phyloP scores from a whole-genome alignment of 495 filamentous ascomycete genomes.

The Achaetomiella virescens region DNA sequence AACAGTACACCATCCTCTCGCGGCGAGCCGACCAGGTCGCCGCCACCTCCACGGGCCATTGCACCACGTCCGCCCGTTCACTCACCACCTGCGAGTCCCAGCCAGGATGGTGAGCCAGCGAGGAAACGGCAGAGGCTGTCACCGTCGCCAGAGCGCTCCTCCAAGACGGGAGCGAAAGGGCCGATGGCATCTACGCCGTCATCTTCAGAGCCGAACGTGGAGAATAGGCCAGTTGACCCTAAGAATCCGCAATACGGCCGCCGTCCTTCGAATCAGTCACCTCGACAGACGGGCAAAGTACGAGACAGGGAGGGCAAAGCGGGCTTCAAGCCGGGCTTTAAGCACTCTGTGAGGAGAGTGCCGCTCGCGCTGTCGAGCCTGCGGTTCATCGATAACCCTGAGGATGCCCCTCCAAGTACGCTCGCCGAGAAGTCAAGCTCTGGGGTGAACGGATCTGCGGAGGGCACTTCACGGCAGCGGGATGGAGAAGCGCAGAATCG shows the following conservation, averaged over 20 bases:
- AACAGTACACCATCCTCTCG: conserved; percentile 4
- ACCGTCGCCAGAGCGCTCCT: not conserved
- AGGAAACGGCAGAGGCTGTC: conserved; percentile 17
- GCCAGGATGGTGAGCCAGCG: conserved; percentile 7
- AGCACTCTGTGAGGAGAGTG: not conserved
- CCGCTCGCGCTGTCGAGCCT: not conserved
- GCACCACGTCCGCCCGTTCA: conserved; percentile 1
- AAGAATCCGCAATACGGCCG: not conserved
- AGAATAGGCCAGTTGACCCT: not conserved
- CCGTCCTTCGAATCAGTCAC: not conserved
- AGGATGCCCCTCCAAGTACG: not conserved
- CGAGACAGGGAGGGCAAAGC: not conserved
- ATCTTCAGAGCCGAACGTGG: not conserved
- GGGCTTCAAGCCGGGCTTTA: not conserved
- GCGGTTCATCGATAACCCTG: not conserved
- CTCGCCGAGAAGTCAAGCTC: not conserved
- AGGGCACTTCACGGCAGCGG: not conserved
- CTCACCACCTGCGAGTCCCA: conserved; percentile 12
- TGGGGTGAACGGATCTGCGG: not conserved
- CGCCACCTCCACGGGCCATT: not conserved
- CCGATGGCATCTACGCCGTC: not conserved
- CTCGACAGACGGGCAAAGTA: not conserved
- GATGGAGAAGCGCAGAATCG: not conserved
- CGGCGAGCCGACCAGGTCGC: not conserved
- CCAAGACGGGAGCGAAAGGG: conserved; percentile 3